A percentile compares a stretch with the other conserved stretches of the same genome.
These are phyloP conservation scores for Medakamo hakoo DNA, from an alignment of 139 green algal species.

Conservation along the genomic window DNA sequence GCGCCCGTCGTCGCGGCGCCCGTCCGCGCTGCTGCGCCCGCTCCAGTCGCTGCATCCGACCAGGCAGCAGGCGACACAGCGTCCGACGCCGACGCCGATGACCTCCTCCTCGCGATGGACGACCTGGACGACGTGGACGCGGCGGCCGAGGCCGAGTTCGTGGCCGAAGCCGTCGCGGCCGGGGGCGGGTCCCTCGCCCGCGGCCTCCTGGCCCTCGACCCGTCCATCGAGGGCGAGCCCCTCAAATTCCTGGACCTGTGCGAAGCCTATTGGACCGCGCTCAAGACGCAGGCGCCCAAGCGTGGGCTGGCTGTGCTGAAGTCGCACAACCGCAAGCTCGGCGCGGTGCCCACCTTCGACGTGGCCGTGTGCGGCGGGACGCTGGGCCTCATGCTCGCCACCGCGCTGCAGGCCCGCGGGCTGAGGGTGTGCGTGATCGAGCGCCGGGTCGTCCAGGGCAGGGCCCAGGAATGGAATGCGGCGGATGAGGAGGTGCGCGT, in stretches of 20 bases:
- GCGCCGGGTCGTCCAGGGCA: slow-evolving; percentile 27
- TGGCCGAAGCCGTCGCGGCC: not conserved
- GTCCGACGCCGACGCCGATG: no score
- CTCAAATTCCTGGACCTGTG: not conserved
- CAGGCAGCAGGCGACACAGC: no score
- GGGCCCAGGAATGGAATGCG: slow-evolving; percentile 22
- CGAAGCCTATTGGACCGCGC: not conserved
- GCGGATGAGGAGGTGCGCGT: slow-evolving; percentile 15
- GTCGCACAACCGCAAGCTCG: no score
- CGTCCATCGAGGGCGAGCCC: no score
- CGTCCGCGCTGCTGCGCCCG: no score
- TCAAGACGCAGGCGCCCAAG: not conserved
- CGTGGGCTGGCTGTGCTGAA: no score
- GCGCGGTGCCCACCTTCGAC: slow-evolving; percentile 27
- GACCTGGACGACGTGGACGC: not conserved
- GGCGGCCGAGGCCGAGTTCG: no score
- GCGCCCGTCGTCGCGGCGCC: no score
- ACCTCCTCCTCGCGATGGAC: not conserved
- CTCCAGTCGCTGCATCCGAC: no score
- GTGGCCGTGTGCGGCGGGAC: slow-evolving; percentile 72
- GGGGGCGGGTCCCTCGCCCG: not conserved
- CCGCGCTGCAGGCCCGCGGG: slow-evolving; percentile 42
- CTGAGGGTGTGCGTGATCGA: slow-evolving; percentile 41
- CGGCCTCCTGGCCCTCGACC: not conserved
- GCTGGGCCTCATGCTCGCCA: slow-evolving; percentile 65